Base-by-base conservation (phyloP, 179 eudicot genomes). In the Silene coronaria region DNA sequence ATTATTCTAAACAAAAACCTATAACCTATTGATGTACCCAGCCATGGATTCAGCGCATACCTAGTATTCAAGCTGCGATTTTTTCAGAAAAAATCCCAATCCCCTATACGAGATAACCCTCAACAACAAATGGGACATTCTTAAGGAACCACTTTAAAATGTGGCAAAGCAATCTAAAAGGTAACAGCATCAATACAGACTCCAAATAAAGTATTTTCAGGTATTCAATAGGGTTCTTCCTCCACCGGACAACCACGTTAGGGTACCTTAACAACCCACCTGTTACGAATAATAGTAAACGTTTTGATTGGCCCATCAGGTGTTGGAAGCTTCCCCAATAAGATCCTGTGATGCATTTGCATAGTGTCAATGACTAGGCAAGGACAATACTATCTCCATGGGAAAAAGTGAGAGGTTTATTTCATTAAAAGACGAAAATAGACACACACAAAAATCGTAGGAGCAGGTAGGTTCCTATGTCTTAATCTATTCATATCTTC, bases 241-340 rank as follows among this genome's bases (percentile, higher is more conserved):
- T 67, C 82, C 82, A 72, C 64, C 83, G 81, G 60, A 78, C 82
- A 80, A 72, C 64, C 83, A 82, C 60, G 77, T 65, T 65, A 57
- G 69, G 78, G 75, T 76, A 68, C 80, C 87, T 89, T 88, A 88
- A 87, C 91, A 84, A 91, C 98, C 96, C 86, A 93, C 98, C 98
- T 93, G 91, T 89, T 76, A 85, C 74, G 90, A 79, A 90, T 85
- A 82, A 89, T 59, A 84, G 97, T 91, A 88, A 82, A 93, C 81
- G 93, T 96, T 64, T 88, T 93, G 82, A 83, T 82, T 80, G 87
- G 87, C 78, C 96, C 98, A 81, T 84, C 91, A 87, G 91, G 86
- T 76, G 97, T 90, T 81, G 91, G 87, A 85, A 93, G 87, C 91
- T 85, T 89, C 90, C 98, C 98, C 96, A 93, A 89, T 80, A 86